Evolutionary conservation across 2,329 filamentous ascomycete genomes (phyloP).

Genomic region (Neonectria coccinea): DNA sequence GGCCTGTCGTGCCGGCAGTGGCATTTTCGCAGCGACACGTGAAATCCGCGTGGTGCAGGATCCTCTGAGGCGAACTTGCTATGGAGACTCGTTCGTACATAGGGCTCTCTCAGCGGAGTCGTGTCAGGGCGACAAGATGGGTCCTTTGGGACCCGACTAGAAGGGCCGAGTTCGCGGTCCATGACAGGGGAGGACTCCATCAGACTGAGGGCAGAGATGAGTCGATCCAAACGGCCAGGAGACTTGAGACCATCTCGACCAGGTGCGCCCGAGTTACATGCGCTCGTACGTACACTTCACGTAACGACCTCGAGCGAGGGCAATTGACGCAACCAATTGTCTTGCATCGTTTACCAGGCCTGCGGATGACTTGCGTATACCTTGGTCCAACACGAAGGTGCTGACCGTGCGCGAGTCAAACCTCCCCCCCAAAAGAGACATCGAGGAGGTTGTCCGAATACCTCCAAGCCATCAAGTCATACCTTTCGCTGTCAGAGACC

Average conservation of each 20-base stretch:
- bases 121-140: conserved; percentile 7
- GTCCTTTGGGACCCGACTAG: conserved; percentile 1
- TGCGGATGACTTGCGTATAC: conserved; percentile 10
- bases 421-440: background rate
- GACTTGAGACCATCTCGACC: conserved; percentile 6
- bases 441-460: background rate
- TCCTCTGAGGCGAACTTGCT: background rate
- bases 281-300: conserved; percentile 6
- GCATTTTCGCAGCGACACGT: conserved; percentile 17
- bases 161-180: conserved; percentile 13
- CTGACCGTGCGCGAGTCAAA: background rate
- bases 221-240: conserved; percentile 2
- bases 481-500: too few relatives aligned
- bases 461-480: too few relatives aligned
- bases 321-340: conserved; percentile 1
- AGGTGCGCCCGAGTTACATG: background rate
- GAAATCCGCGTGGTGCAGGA: conserved; percentile 22
- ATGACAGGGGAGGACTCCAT: background rate
- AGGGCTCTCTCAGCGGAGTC: conserved; percentile 1
- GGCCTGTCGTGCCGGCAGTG: conserved; percentile 10
- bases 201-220: background rate
- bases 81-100: background rate
- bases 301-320: background rate
- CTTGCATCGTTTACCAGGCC: conserved; percentile 9
- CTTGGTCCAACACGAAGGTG: background rate